These are phyloP conservation scores for Coniosporium tulheliwenetii DNA, from an alignment of 2,329 filamentous ascomycete species.

Conservation along the genomic window DNA sequence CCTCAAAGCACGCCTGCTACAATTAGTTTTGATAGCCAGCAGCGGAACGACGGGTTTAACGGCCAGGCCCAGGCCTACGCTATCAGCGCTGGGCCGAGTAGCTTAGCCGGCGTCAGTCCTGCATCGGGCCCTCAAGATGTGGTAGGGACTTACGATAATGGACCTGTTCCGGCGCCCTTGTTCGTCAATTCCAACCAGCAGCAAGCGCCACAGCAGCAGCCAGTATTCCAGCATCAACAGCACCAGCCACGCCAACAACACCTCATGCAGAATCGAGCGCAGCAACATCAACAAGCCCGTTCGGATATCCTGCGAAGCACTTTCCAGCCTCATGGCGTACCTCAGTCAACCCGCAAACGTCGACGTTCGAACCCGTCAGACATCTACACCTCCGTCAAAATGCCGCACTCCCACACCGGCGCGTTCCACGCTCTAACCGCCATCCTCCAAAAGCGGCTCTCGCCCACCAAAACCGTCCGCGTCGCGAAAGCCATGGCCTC, in stretches of 20 bases:
- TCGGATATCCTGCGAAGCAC: not conserved
- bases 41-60: conserved; percentile 14
- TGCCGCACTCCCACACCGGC: conserved; percentile 80
- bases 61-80: conserved; percentile 41
- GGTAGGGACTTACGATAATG: conserved; percentile 26
- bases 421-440: conserved; percentile 82
- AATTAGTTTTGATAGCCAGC: conserved; percentile 11
- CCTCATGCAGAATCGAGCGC: not conserved
- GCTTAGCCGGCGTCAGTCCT: conserved; percentile 42
- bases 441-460: conserved; percentile 64
- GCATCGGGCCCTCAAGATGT: conserved; percentile 36
- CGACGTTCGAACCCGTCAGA: conserved; percentile 54
- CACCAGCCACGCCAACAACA: conserved; percentile 6
- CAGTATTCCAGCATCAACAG: conserved; percentile 11
- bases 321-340: conserved; percentile 10
- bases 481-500: conserved; percentile 80
- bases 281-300: not conserved
- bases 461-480: conserved; percentile 57
- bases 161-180: conserved; percentile 17
- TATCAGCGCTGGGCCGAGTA: conserved; percentile 41
- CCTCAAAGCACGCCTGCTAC: conserved; percentile 23
- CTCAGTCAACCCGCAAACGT: conserved; percentile 26
- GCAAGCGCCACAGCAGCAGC: not conserved
- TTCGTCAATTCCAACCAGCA: conserved; percentile 15
- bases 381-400: conserved; percentile 78